These are phyloP conservation scores for Termitomyces sp. DNA, from an alignment of 768 basidiomycete species.

Conservation along the genomic window DNA sequence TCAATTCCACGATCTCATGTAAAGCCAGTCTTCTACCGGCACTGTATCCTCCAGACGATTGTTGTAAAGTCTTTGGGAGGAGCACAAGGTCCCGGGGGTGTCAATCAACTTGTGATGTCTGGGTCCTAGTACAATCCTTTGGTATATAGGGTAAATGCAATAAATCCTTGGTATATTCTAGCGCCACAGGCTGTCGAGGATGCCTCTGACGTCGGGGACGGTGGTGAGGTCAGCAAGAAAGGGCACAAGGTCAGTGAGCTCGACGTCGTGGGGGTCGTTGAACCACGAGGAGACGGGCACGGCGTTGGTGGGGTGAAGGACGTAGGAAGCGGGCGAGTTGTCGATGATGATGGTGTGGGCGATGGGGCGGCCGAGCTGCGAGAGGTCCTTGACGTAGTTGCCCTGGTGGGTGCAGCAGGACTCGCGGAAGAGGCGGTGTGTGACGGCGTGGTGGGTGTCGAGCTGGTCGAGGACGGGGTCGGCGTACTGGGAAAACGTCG, in stretches of 20 bases:
- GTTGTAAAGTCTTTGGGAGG: no score
- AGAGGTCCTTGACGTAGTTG: conserved; percentile 99
- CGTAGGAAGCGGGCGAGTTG: conserved; percentile 98
- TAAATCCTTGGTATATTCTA: no score
- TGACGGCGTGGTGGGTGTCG: conserved; percentile 84
- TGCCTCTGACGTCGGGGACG: conserved; percentile 86
- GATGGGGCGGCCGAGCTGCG: conserved; percentile 92
- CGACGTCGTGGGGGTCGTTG: conserved; percentile 97
- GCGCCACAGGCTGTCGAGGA: conserved; percentile 33
- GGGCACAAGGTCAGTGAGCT: conserved; percentile 90
- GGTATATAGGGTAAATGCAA: no score
- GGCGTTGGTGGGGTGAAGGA: conserved; percentile 98
- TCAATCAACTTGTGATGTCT: no score
- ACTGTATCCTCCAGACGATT: no score
- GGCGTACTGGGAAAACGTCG: conserved; percentile 56
- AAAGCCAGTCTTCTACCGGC: no score
- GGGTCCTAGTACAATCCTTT: no score
- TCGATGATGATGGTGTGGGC: conserved; percentile 95
- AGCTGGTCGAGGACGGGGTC: conserved; percentile 98
- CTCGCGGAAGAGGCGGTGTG: conserved; percentile 93
- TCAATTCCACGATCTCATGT: no score
- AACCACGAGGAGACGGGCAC: conserved; percentile 99
- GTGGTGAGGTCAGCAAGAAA: conserved; percentile 83
- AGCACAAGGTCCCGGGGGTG: no score
- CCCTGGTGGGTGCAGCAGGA: conserved; percentile 98